Evolutionary conservation across 208 protist species (phyloP), one percentile per base, ranked within the genome.

Genomic region (Trypanosoma boissoni): DNA sequence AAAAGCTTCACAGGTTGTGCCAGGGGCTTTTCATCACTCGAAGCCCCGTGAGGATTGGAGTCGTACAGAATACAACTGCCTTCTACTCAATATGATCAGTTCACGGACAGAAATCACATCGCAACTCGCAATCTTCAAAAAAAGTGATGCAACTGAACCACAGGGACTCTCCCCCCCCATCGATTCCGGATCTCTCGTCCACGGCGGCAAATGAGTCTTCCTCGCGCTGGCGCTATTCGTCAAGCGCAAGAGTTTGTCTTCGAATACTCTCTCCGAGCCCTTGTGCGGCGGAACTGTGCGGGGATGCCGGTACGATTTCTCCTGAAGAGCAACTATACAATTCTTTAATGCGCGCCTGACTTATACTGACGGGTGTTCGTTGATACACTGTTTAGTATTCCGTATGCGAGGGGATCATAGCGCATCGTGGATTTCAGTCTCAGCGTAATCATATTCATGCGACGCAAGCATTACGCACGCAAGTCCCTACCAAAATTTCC

Each of bases 381-480:
- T 97, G 3, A 96, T 26, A 91, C 88, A 14, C 79, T 65, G 58
- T 96, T 97, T 12, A 89, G 69, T 14, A 97, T 83, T 26, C 76
- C 66, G 16, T 88, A 79, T 0, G 92, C 88, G 0, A 87, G 69
- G 10, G 78, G 76, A 28, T 84, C 88, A 63, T 92, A 95, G 14
- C 85, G 84, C 45, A 92, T 59, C 44, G 88, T 95, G 23, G 80
- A 88, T 61, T 90, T 76, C 39, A n/a, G 88, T 96, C 52, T 97
- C 90, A 6, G 57, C 32, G 6, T 74, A 60, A 57, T 87, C 82
- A 12, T 60, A 58, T 29, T 46, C 48, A 18, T 77, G 61, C 16
- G 89, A 88, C 1, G 87, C 91, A 0, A 97, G 62, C 45, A 77
- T 96, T 28, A 81, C 86, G 64, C 92, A 94, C 76, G 95, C 37